Base-by-base conservation (phyloP, 306 rosid species). In the Quercus ilex region DNA sequence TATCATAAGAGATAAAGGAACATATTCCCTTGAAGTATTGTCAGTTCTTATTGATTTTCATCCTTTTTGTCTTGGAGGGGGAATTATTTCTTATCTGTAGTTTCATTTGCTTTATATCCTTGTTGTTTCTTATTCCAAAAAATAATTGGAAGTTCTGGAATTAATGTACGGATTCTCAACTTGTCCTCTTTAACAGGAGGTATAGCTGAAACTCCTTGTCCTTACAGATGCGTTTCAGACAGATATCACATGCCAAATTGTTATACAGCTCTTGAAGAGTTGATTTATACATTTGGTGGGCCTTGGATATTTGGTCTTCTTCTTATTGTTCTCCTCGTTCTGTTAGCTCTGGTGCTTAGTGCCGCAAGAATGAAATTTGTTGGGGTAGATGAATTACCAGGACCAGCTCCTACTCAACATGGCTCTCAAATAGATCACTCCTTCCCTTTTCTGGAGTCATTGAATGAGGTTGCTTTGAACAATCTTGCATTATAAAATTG, bases 391-490 rank as follows among this genome's bases (percentile, higher is more conserved):
- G 98, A 93, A 86, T 85, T 70, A 76, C 92, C 97, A 31, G 98
- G 99, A 49, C 97, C 97, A 6, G 90, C 92, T 75, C 98, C 99
- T 81, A 89, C 98, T 55, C 99, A 95, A 74, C 98, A 91, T 69
- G 99, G 97, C 78, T 93, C 96, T 75, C 99, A 96, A 86, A 96
- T 96, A 70, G 97, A 96, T 74, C 99, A 96, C 77, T 96, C 99
- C 58, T 96, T 96, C 82, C 99, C 99, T 74, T 96, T 96, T 86
- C 84, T 96, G 26, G 99, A 96, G 87, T 96, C 99, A 3, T 78
- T 96, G 72, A 96, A 96, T 77, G 99, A 96, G 98, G 99, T 94
- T 49, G 46, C 81, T 82, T 46, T n/a, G 17, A 78, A 55, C n/a
- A 74, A 73, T 73, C 79, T 63, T 18, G 58, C 69, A 73, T 52